These are phyloP conservation scores for Collybiopsis confluens DNA, from an alignment of 768 basidiomycete genomes.

Conservation along the genomic window DNA sequence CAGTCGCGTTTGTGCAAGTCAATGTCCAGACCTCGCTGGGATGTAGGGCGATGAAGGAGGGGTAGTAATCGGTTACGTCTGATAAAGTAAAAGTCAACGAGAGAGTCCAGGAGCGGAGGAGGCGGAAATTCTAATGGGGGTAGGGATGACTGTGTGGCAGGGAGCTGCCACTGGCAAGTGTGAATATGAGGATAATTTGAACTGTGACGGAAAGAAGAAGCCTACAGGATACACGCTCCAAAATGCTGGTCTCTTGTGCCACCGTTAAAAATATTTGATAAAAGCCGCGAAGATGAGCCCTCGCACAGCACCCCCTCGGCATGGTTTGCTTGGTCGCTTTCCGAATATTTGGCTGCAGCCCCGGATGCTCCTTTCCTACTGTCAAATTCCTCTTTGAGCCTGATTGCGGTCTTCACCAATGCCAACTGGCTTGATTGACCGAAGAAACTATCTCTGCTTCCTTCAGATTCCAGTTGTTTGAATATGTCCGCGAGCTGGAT, in stretches of 20 bases:
- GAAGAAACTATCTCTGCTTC: slow-evolving; percentile 16
- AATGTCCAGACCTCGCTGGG: slow-evolving; percentile 46
- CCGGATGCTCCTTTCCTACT: too few relatives aligned
- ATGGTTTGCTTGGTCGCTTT: too few relatives aligned
- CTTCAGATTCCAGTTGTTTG: not conserved
- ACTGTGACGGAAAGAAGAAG: not conserved
- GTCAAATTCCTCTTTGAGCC: not conserved
- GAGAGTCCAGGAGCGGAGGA: slow-evolving; percentile 42
- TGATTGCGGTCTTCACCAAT: slow-evolving; percentile 21
- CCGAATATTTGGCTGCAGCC: too few relatives aligned
- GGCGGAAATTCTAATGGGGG: slow-evolving; percentile 38
- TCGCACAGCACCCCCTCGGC: too few relatives aligned
- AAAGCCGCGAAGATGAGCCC: too few relatives aligned
- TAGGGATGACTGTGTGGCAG: not conserved
- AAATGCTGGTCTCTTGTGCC: slow-evolving; percentile 16
- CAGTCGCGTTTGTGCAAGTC: slow-evolving; percentile 47
- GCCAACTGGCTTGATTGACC: slow-evolving; percentile 34
- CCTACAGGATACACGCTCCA: slow-evolving; percentile 21
- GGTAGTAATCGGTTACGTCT: slow-evolving; percentile 53
- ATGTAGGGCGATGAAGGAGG: slow-evolving; percentile 70
- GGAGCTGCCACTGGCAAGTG: not conserved
- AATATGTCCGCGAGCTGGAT: not conserved
- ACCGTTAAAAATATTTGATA: not conserved
- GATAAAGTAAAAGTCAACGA: slow-evolving; percentile 68
- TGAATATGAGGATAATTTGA: not conserved